A percentile compares a stretch with the other conserved stretches of the same genome.
These are phyloP conservation scores for Cladosporium oxysporum DNA, from an alignment of 2,329 filamentous ascomycete species.

Conservation along the genomic window DNA sequence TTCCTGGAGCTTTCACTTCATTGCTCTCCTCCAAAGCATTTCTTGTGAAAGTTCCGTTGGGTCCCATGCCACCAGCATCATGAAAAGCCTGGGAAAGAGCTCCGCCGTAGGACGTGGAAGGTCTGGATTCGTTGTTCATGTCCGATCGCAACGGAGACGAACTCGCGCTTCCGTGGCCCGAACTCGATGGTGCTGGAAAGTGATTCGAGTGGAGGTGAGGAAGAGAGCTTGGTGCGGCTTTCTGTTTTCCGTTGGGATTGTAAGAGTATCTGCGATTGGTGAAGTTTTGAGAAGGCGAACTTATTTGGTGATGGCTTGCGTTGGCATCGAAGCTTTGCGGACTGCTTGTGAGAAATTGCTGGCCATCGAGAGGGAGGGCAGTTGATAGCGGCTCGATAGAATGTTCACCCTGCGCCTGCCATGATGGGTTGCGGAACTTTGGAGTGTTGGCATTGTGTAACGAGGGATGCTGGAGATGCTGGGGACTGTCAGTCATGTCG, in stretches of 20 bases:
- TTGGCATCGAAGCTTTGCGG: neutral
- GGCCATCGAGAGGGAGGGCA: conserved; percentile 53
- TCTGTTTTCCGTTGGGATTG: conserved; percentile 43
- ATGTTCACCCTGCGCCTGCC: neutral
- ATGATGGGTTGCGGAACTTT: neutral
- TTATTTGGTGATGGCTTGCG: conserved; percentile 37
- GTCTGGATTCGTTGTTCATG: neutral
- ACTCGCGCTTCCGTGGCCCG: neutral
- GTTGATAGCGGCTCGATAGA: conserved; percentile 46
- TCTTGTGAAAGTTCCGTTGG: neutral
- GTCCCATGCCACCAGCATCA: neutral
- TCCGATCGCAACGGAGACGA: neutral
- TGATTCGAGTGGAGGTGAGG: neutral
- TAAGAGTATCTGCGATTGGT: conserved; percentile 45
- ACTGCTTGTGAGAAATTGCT: conserved; percentile 51
- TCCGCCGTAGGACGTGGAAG: neutral
- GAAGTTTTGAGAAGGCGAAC: neutral
- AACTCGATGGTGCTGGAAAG: neutral
- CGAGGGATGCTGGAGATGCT: neutral
- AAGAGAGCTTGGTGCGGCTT: conserved; percentile 20
- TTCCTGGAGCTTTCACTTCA: neutral
- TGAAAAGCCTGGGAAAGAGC: neutral
- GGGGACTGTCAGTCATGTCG: neutral
- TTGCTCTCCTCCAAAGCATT: neutral
- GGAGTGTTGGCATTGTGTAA: neutral